These are phyloP conservation scores for Purpureocillium lavendulum DNA, from an alignment of 2,329 filamentous ascomycete species.

Conservation along the genomic window DNA sequence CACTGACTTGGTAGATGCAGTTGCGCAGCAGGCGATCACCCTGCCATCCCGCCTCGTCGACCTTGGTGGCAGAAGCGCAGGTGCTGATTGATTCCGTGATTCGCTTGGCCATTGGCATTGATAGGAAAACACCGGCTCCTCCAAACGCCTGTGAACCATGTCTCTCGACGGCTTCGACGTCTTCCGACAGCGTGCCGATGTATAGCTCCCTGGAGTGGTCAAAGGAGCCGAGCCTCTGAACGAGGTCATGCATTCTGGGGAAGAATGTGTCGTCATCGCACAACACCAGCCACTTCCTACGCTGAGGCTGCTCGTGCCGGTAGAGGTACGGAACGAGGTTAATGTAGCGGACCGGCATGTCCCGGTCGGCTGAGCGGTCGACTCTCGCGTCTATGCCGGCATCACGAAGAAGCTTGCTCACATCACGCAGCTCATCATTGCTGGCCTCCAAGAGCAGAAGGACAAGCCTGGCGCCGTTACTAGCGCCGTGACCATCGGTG, in stretches of 20 bases:
- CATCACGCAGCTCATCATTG: constrained; percentile 17
- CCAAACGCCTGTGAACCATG: constrained; percentile 56
- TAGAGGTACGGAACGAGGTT: constrained; percentile 45
- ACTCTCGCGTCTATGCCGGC: constrained; percentile 15
- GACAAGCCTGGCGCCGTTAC: constrained; percentile 47
- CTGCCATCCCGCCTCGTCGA: too few species aligned
- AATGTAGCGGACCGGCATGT: constrained; percentile 50
- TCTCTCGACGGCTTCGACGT: constrained; percentile 46
- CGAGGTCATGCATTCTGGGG: constrained; percentile 45
- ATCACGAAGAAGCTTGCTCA: too few species aligned
- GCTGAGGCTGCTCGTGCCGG: constrained; percentile 35
- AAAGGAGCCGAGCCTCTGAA: constrained; percentile 40
- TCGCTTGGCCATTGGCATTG: constrained; percentile 35
- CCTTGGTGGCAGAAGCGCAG: constrained; percentile 34
- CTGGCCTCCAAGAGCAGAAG: constrained; percentile 43
- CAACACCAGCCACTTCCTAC: constrained; percentile 50
- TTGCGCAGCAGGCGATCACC: too few species aligned
- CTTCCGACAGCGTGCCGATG: constrained; percentile 53
- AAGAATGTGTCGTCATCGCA: constrained; percentile 61
- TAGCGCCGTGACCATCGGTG: constrained; percentile 43
- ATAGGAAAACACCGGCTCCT: constrained; percentile 54
- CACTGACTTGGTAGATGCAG: constrained; percentile 51
- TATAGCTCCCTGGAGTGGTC: constrained; percentile 45
- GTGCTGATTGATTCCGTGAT: constrained; percentile 32
- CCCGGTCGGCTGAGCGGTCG: constrained; percentile 31